These are phyloP conservation scores for Linaria vulgaris DNA, from an alignment of 257 asterid species.

Conservation along the genomic window DNA sequence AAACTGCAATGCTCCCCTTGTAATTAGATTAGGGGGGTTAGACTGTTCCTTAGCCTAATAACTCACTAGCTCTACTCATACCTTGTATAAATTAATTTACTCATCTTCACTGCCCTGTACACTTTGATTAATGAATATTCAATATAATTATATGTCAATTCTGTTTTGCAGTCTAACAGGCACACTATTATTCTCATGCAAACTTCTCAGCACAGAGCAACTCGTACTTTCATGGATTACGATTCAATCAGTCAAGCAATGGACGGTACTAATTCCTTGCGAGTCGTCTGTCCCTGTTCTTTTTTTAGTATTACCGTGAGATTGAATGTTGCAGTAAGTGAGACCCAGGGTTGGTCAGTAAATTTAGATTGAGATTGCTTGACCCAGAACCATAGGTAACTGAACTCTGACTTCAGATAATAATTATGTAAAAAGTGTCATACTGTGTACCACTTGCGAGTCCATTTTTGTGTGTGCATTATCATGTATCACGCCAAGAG, in stretches of 20 bases:
- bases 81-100: no score
- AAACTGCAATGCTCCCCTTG: no score
- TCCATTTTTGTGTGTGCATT: no score
- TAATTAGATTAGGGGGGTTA: no score
- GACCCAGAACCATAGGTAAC: not conserved
- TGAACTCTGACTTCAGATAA: not conserved
- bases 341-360: not conserved
- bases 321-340: not conserved
- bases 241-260: conserved; percentile 81
- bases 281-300: not conserved
- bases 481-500: no score
- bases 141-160: not conserved
- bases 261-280: conserved; percentile 60
- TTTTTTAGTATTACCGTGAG: not conserved
- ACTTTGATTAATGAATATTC: no score
- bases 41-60: no score
- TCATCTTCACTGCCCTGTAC: no score
- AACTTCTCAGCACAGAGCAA: conserved; percentile 70
- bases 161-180: conserved; percentile 68
- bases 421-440: not conserved
- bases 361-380: not conserved
- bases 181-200: conserved; percentile 94
- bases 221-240: conserved; percentile 95
- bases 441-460: no score
- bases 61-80: no score